phyloP scores from a whole-genome alignment of 805 yeast genomes.

The Sungouiozyma intestinalis region DNA sequence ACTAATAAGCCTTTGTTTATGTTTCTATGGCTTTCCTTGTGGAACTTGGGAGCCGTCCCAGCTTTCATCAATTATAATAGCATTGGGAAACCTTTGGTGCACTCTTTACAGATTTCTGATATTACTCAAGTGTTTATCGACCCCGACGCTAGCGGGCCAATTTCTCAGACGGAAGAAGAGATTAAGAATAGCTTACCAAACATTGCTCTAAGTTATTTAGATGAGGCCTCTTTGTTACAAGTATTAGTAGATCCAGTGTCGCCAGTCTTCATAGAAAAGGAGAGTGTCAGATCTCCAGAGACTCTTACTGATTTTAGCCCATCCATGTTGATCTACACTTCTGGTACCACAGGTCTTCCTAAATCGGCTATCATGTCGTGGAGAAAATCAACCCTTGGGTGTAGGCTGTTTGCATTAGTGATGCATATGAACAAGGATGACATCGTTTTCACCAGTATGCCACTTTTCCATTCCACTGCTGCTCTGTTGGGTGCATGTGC shows the following conservation, averaged over 20 bases:
- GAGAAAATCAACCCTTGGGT: slow-evolving; percentile 71
- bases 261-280: slow-evolving; percentile 45
- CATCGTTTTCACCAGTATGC: slow-evolving; percentile 83
- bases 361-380: slow-evolving; percentile 90
- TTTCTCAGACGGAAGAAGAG: slow-evolving; percentile 39
- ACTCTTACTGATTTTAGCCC: slow-evolving; percentile 49
- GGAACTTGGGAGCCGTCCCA: slow-evolving; percentile 88
- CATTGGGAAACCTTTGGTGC: slow-evolving; percentile 61
- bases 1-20: slow-evolving; percentile 78
- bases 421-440: slow-evolving; percentile 46
- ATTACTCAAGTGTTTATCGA: slow-evolving; percentile 62
- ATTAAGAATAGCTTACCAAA: slow-evolving; percentile 30
- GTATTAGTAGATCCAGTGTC: slow-evolving; percentile 32
- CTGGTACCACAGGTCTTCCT: slow-evolving; percentile 93
- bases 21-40: slow-evolving; percentile 71
- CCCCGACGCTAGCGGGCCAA: slow-evolving; percentile 48
- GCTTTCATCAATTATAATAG: slow-evolving; percentile 80
- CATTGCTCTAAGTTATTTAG: slow-evolving; percentile 38
- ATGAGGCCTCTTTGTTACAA: slow-evolving; percentile 38
- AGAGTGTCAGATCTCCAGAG: slow-evolving; percentile 44
- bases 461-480: slow-evolving; percentile 90
- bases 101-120: slow-evolving; percentile 64
- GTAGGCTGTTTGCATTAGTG: slow-evolving; percentile 57
- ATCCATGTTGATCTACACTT: slow-evolving; percentile 71
- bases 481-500: slow-evolving; percentile 78